Percentiles rank a stretch among this genome's conserved stretches.
Evolutionary conservation across 306 rosid genomes (phyloP).

Genomic region (Clitoria ternatea): DNA sequence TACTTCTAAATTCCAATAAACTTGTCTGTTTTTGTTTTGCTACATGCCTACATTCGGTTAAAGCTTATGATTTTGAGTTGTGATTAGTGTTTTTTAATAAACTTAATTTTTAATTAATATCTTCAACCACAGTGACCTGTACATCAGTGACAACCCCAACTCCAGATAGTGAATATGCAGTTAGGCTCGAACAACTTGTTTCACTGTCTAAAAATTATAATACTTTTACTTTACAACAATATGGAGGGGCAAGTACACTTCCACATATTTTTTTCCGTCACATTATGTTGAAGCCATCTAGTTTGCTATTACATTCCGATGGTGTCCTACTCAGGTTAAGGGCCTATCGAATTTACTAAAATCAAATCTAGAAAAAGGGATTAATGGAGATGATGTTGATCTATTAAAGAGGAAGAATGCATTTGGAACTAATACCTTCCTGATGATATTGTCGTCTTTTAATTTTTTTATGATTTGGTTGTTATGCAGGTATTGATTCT

Average conservation of each 20-base stretch:
- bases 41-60: background rate
- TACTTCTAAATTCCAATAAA: background rate
- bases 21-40: background rate
- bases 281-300: background rate
- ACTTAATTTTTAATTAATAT: constrained; percentile 16
- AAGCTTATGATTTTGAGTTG: background rate
- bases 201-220: constrained; percentile 71
- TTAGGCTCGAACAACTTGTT: constrained; percentile 66
- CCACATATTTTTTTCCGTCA: background rate
- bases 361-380: constrained; percentile 62
- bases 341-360: constrained; percentile 63
- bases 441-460: background rate
- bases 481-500: background rate
- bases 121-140: constrained; percentile 34
- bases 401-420: constrained; percentile 50
- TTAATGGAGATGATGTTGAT: constrained; percentile 57
- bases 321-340: constrained; percentile 50
- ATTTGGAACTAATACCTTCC: constrained; percentile 71
- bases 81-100: background rate
- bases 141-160: constrained; percentile 42
- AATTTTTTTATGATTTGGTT: constrained; percentile 7
- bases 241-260: constrained; percentile 70
- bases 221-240: constrained; percentile 48
- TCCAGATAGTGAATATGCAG: constrained; percentile 46
- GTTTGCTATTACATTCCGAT: background rate